phyloP scores from a whole-genome alignment of 2,329 filamentous ascomycete genomes.

The Tolypocladium album region DNA sequence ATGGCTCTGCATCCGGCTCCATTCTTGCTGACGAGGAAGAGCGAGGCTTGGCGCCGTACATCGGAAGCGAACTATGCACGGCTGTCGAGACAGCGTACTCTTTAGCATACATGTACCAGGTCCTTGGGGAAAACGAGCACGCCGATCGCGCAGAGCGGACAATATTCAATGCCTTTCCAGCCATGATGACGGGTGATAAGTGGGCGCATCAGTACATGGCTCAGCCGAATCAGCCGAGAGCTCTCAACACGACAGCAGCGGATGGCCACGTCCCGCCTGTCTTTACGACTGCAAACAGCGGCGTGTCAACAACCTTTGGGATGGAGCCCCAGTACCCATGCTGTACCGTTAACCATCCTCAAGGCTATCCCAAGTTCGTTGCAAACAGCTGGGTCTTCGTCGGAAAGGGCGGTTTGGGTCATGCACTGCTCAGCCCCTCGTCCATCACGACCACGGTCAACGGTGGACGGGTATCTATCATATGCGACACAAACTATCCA shows the following conservation, averaged over 20 bases:
- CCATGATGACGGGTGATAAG: slow-evolving; percentile 36
- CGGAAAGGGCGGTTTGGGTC: slow-evolving; percentile 32
- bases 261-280: slow-evolving; percentile 12
- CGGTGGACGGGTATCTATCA: slow-evolving; percentile 22
- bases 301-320: slow-evolving; percentile 29
- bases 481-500: slow-evolving; percentile 37
- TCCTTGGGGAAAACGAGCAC: slow-evolving; percentile 21
- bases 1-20: slow-evolving; percentile 28
- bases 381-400: slow-evolving; percentile 32
- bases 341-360: slow-evolving; percentile 48
- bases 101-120: slow-evolving; percentile 20
- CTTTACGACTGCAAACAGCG: slow-evolving; percentile 37
- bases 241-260: slow-evolving; percentile 24
- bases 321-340: slow-evolving; percentile 42
- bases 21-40: slow-evolving; percentile 30
- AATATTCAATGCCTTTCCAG: slow-evolving; percentile 45
- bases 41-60: slow-evolving; percentile 23
- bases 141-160: slow-evolving; percentile 40
- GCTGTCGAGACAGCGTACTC: slow-evolving; percentile 23
- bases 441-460: slow-evolving; percentile 25
- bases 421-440: slow-evolving; percentile 37
- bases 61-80: slow-evolving; percentile 25
- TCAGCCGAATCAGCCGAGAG: slow-evolving; percentile 42
- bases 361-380: slow-evolving; percentile 46
- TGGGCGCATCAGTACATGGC: slow-evolving; percentile 47